Evolutionary conservation across 2,329 filamentous ascomycete genomes (phyloP), one percentile per base, ranked within the genome.

Genomic region (Colletotrichum scovillei): DNA sequence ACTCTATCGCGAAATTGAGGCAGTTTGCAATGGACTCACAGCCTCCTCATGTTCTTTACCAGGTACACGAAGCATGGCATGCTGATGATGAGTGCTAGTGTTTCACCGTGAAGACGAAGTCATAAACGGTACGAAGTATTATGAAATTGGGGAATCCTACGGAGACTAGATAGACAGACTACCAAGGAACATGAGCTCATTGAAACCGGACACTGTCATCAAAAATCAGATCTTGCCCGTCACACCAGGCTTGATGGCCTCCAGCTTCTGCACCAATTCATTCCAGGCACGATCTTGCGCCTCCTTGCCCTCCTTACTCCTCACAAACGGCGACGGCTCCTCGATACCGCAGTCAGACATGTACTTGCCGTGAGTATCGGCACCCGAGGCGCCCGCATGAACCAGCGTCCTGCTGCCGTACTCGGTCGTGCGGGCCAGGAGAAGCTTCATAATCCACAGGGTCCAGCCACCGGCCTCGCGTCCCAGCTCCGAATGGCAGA

Each of bases 401-500:
- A 87, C 80, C 46, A 86, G 76, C 8, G 84, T 87, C 14, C 88
- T 81, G 69, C 82, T 84, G 1, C 88, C 88, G 3, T 83, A 81
- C 78, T 89, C 88, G 0, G 84, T 83, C 0, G 82, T 81, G 24
- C 87, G 81, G 2, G 82, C 86, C 46, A 86, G 64, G 24, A 84
- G 7, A 12, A 80, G 64, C 28, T 81, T 79, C 46, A 86, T 42
- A 11, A 82, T 67, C 59, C 52, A 72, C 11, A 78, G 60, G 1
- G 14, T 14, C 70, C 71, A 75, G 1, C 64, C 66, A 19, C 46
- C 67, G 0, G 63, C 30, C 0, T 88, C 83, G 1, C 88, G 81
- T 6, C 75, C 76, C 1, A 91, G 80, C 28, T 84, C 80, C 0
- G 86, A 86, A 53, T 88, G 82, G 77, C 88, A 90, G 35, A 87